Evolutionary conservation across 129 eudicot genomes (phyloP).

Genomic region (Daucus carota): DNA sequence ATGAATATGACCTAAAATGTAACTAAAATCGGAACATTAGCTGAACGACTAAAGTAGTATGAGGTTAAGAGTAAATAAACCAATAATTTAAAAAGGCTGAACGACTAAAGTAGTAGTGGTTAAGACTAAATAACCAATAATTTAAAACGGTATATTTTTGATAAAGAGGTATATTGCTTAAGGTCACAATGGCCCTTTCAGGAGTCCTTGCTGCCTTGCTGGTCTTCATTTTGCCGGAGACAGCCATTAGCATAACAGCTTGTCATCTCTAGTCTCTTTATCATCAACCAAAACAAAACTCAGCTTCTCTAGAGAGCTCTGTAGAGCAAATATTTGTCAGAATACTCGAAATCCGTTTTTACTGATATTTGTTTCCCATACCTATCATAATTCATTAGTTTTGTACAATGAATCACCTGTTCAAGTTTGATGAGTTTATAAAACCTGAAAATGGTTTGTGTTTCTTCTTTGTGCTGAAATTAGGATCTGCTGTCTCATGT

Average conservation of each 20-base stretch:
- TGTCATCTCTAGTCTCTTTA: neutral
- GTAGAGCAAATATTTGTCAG: neutral
- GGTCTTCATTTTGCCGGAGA: neutral
- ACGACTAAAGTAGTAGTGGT: too few species aligned
- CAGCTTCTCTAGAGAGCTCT: too few species aligned
- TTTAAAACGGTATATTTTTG: too few species aligned
- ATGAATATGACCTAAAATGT: neutral
- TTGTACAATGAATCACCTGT: too few species aligned
- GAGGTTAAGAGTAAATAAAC: neutral
- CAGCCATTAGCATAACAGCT: neutral
- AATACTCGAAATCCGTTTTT: neutral
- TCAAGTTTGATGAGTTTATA: too few species aligned
- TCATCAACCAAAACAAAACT: neutral
- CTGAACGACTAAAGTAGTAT: too few species aligned
- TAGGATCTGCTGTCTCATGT: slow-evolving; percentile 55
- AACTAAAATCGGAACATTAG: neutral
- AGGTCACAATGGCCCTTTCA: neutral
- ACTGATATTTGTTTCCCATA: neutral
- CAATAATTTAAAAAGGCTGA: too few species aligned
- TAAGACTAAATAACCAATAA: too few species aligned
- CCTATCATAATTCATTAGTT: neutral
- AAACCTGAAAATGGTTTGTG: too few species aligned
- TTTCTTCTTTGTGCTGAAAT: slow-evolving; percentile 11
- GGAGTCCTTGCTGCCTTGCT: neutral
- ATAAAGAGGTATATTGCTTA: neutral